Percentiles rank a stretch among this genome's conserved stretches.
Conservation (phyloP, 305 asterid genomes). For the Fraxinus velutina region DNA sequence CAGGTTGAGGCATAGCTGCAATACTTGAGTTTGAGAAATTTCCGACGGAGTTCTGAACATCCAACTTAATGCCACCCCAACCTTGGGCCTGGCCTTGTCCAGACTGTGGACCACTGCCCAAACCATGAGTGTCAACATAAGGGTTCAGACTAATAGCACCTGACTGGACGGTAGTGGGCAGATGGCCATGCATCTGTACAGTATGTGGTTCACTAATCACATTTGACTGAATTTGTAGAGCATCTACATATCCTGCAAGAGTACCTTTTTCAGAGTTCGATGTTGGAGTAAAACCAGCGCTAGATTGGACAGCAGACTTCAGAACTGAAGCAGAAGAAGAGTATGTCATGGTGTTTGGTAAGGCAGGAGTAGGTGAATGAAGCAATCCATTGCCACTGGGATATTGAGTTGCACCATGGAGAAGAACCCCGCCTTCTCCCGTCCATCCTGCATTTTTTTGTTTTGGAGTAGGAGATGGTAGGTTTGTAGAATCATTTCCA, state of each 20-base stretch:
- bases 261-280: slow-evolving; percentile 45
- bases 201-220: slow-evolving; percentile 38
- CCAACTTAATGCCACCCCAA: slow-evolving; percentile 44
- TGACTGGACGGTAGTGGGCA: slow-evolving; percentile 27
- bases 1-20: slow-evolving; percentile 49
- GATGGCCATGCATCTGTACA: slow-evolving; percentile 40
- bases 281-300: slow-evolving; percentile 38
- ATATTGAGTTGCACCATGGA: slow-evolving; percentile 38
- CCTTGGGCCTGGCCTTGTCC: slow-evolving; percentile 55
- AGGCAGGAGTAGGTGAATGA: slow-evolving; percentile 51
- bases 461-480: slow-evolving; percentile 84
- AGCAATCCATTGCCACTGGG: slow-evolving; percentile 38
- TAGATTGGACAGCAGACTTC: slow-evolving; percentile 29
- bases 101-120: slow-evolving; percentile 37
- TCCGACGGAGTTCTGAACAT: slow-evolving; percentile 49
- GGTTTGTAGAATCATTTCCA: slow-evolving; percentile 37
- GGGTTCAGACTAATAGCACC: slow-evolving; percentile 53
- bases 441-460: slow-evolving; percentile 40
- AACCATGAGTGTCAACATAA: slow-evolving; percentile 38
- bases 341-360: slow-evolving; percentile 31
- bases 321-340: slow-evolving; percentile 45
- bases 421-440: slow-evolving; percentile 34
- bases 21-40: slow-evolving; percentile 45
- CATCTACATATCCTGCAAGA: slow-evolving; percentile 23
- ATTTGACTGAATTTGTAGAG: slow-evolving; percentile 38